phyloP scores from a whole-genome alignment of 2,329 filamentous ascomycete genomes.

The Tolypocladium tropicale region DNA sequence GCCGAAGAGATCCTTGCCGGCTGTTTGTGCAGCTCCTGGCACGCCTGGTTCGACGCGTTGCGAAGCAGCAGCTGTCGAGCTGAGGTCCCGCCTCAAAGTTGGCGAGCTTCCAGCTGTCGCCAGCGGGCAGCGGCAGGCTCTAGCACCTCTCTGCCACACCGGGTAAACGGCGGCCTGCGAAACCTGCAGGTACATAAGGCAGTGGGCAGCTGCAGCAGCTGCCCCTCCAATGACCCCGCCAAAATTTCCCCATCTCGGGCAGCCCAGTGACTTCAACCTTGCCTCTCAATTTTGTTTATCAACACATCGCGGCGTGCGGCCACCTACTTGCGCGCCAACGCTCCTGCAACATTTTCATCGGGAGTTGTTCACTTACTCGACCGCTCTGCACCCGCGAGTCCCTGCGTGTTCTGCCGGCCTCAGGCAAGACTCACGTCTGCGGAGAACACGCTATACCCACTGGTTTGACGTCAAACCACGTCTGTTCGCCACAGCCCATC shows the following conservation, averaged over 20 bases:
- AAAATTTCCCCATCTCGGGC: slow-evolving; percentile 12
- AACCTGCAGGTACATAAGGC: background rate
- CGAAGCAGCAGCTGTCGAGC: background rate
- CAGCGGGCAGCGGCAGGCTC: background rate
- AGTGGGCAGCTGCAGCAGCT: slow-evolving; percentile 8
- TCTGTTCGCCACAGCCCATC: background rate
- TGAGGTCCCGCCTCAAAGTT: background rate
- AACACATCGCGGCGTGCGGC: background rate
- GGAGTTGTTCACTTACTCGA: background rate
- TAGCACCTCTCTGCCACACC: slow-evolving; percentile 7
- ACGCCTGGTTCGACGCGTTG: background rate
- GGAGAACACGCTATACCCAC: background rate
- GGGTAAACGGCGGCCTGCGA: slow-evolving; percentile 17
- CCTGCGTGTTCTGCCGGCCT: too few species aligned
- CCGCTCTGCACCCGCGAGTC: background rate
- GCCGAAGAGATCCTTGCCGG: background rate
- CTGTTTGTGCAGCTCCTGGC: background rate
- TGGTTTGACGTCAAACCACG: background rate
- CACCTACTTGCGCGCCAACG: background rate
- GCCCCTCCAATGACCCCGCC: slow-evolving; percentile 25
- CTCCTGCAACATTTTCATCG: background rate
- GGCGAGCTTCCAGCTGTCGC: background rate
- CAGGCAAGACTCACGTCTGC: background rate
- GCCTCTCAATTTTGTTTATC: too few species aligned
- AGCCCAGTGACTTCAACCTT: background rate